Evolutionary conservation across 768 basidiomycete genomes (phyloP).

Genomic region (Russula ochroleuca): DNA sequence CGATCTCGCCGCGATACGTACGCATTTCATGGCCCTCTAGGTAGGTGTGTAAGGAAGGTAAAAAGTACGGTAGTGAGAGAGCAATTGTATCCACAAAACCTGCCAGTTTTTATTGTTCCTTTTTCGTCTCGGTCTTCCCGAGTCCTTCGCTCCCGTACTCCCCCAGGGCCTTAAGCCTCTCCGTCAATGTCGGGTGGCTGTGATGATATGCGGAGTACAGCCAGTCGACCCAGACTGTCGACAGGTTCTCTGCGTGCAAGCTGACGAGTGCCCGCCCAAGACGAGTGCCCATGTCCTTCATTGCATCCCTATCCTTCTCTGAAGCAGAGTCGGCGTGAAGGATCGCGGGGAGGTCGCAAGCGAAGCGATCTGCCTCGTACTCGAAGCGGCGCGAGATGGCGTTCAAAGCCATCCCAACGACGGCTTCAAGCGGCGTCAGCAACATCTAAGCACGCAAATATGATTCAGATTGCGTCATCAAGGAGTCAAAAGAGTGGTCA

Average conservation of each 20-base stretch:
- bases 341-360: slow-evolving; percentile 56
- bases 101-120: slow-evolving; percentile 30
- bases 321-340: slow-evolving; percentile 35
- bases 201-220: slow-evolving; percentile 96
- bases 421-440: slow-evolving; percentile 69
- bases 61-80: not conserved
- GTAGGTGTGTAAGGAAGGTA: slow-evolving; percentile 6
- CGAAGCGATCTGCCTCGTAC: slow-evolving; percentile 89
- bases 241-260: slow-evolving; percentile 88
- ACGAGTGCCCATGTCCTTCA: slow-evolving; percentile 82
- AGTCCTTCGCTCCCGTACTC: slow-evolving; percentile 25
- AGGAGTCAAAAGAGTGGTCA: slow-evolving; percentile 3
- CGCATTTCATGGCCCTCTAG: not conserved
- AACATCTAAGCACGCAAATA: slow-evolving; percentile 53
- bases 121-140: slow-evolving; percentile 32
- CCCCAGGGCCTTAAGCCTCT: slow-evolving; percentile 81
- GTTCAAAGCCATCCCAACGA: slow-evolving; percentile 73
- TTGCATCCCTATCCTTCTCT: slow-evolving; percentile 46
- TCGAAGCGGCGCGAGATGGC: slow-evolving; percentile 82
- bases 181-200: slow-evolving; percentile 91
- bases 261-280: slow-evolving; percentile 78
- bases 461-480: not conserved
- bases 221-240: slow-evolving; percentile 93
- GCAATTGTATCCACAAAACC: not conserved
- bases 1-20: not conserved